Evolutionary conservation across 768 basidiomycete genomes (phyloP), one percentile per base, ranked within the genome.

Genomic region (Phallus indusiatus): DNA sequence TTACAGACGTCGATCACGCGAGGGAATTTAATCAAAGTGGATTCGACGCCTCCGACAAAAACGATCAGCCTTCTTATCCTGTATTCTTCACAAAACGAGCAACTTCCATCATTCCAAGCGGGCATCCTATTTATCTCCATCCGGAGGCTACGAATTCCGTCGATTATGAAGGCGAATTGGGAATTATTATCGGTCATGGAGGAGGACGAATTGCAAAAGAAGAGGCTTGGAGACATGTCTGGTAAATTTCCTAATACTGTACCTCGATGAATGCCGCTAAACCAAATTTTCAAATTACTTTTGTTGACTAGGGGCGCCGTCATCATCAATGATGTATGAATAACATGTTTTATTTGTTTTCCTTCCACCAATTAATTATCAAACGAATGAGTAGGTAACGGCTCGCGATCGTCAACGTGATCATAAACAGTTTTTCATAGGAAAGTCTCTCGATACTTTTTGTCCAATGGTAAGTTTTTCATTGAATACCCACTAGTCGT

Each of bases 121-220:
- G 61, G 12, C 48, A 59, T 34, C 55, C 47, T 7, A 67, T 70
- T 46, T 65, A 66, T 53, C 63, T 64, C 28, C 68, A 69, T 61
- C 64, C 66, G 17, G 54, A 50, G 33, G 62, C 66, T 12, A 68
- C 68, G 9, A 24, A 61, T 21, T 62, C 61, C 17, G 54, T 68
- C n/a, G 68, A 69, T 54, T 69, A 69, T 61, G 68, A 69, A 37
- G 68, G 68, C 11, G 68, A 69, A 59, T 56, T 69, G 22, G 68
- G 64, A 1, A 61, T 69, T 48, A 68, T 68, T 47, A 60, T 69
- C n/a, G 68, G 68, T 2, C 64, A 64, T 55, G 64, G 56, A 18
- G 68, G 68, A 9, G 55, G 63, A 1, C 55, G 55, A 7, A 67
- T 69, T 51, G 49, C 35, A 21, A 67, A 67, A 59, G 66, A 66